Conservation (phyloP, 2,329 filamentous ascomycete species). For the Emmonsia crescens region DNA sequence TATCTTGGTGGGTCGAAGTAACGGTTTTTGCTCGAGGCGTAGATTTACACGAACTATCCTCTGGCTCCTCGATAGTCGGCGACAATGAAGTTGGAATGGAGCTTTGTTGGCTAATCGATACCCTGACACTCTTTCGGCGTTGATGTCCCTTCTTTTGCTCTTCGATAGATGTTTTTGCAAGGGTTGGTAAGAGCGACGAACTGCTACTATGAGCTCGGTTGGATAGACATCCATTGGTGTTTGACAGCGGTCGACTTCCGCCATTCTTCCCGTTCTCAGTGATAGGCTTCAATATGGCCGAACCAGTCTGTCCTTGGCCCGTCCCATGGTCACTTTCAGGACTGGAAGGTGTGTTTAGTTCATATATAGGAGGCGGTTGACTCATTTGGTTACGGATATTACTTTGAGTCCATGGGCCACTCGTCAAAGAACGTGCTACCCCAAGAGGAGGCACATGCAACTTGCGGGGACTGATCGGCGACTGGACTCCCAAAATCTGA, state of each 20-base stretch:
- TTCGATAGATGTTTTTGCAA: background rate
- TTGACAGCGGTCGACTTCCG: background rate
- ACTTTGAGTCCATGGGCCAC: background rate
- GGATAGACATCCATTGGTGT: background rate
- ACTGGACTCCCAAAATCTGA: background rate
- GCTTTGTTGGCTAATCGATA: slow-evolving; percentile 28
- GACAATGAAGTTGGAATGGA: slow-evolving; percentile 20
- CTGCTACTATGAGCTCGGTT: background rate
- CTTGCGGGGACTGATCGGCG: background rate
- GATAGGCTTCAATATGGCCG: background rate
- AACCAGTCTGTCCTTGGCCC: background rate
- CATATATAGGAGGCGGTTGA: background rate
- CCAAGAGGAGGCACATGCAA: background rate
- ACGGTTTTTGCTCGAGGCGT: background rate
- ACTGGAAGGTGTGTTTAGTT: background rate
- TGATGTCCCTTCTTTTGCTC: slow-evolving; percentile 24
- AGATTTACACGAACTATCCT: slow-evolving; percentile 15
- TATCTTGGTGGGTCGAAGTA: background rate
- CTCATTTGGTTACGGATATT: background rate
- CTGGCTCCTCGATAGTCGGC: slow-evolving; percentile 26
- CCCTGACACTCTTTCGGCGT: slow-evolving; percentile 35
- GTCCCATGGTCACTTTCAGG: background rate
- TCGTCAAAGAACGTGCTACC: background rate
- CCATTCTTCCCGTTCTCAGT: slow-evolving; percentile 4
- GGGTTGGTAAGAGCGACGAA: background rate